A percentile compares a stretch with the other conserved stretches of the same genome.
phyloP scores from a whole-genome alignment of 2,329 filamentous ascomycete species.

The Akanthomyces dipterigenus region DNA sequence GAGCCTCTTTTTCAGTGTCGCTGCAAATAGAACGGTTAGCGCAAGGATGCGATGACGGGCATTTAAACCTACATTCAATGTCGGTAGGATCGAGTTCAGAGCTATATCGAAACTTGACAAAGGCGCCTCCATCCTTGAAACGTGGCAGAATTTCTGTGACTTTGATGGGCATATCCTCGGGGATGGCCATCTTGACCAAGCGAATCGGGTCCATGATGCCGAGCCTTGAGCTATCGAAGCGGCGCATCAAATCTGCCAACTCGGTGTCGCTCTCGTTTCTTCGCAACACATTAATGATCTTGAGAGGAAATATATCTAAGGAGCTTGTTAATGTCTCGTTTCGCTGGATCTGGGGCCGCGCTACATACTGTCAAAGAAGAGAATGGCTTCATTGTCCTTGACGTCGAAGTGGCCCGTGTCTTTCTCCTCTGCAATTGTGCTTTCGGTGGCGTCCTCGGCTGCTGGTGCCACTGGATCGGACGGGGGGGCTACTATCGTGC shows the following conservation, averaged over 20 bases:
- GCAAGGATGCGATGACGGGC: background rate
- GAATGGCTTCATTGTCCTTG: constrained; percentile 67
- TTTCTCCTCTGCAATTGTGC: constrained; percentile 44
- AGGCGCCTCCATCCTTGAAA: constrained; percentile 86
- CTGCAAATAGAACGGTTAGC: constrained; percentile 21
- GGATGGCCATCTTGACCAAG: constrained; percentile 56
- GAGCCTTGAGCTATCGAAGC: constrained; percentile 45
- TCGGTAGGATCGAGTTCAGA: constrained; percentile 31
- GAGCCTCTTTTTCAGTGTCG: constrained; percentile 55
- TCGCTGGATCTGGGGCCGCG: background rate
- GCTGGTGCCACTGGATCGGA: background rate
- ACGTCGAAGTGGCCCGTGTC: constrained; percentile 78
- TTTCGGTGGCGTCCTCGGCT: constrained; percentile 12
- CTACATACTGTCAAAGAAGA: constrained; percentile 80
- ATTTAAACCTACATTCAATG: constrained; percentile 32
- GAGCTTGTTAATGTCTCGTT: constrained; percentile 1
- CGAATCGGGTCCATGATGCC: constrained; percentile 46
- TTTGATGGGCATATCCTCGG: constrained; percentile 54
- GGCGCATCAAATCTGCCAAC: constrained; percentile 42
- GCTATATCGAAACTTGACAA: constrained; percentile 70
- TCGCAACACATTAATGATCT: constrained; percentile 46
- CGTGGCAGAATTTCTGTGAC: constrained; percentile 78
- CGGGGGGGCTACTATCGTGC: constrained; percentile 13
- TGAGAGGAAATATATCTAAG: constrained; percentile 76
- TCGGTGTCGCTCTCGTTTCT: constrained; percentile 44